A percentile compares a stretch with the other conserved stretches of the same genome.
Evolutionary conservation across 805 yeast genomes (phyloP).

Genomic region (Starmerella sp.): DNA sequence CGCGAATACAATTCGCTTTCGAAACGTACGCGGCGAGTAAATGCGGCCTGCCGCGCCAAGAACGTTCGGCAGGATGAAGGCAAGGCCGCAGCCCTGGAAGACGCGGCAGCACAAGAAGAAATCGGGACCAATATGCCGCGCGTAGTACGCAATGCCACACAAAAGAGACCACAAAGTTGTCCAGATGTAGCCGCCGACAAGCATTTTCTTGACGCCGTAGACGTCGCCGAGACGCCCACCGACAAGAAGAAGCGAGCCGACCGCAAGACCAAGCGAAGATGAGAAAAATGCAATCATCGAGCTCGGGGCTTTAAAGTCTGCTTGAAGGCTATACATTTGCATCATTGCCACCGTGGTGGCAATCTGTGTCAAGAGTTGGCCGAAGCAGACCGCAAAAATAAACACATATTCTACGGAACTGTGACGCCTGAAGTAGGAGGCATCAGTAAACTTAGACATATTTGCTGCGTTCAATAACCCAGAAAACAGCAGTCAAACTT

Average conservation of each 20-base stretch:
- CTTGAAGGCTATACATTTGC: slow-evolving; percentile 27
- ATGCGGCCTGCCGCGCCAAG: slow-evolving; percentile 43
- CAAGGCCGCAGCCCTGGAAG: slow-evolving; percentile 55
- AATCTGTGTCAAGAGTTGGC: slow-evolving; percentile 35
- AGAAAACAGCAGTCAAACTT: too few relatives aligned
- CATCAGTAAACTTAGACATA: too few relatives aligned
- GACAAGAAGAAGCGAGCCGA: slow-evolving; percentile 59
- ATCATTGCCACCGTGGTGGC: slow-evolving; percentile 29
- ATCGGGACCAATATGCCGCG: slow-evolving; percentile 25
- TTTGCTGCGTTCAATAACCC: too few relatives aligned
- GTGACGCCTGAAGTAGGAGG: too few relatives aligned
- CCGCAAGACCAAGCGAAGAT: slow-evolving; percentile 59
- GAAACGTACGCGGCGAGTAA: slow-evolving; percentile 14
- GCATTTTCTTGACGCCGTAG: slow-evolving; percentile 48
- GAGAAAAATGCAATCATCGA: slow-evolving; percentile 45
- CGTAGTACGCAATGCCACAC: slow-evolving; percentile 45
- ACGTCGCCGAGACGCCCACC: slow-evolving; percentile 66
- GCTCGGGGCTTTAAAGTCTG: slow-evolving; percentile 24
- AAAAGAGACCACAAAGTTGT: slow-evolving; percentile 46
- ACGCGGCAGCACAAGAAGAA: slow-evolving; percentile 38
- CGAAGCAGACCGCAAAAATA: slow-evolving; percentile 22
- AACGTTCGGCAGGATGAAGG: slow-evolving; percentile 48
- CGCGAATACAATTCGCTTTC: slow-evolving; percentile 47
- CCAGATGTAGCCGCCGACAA: slow-evolving; percentile 47
- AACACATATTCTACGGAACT: slow-evolving; percentile 32